Base-by-base conservation (phyloP, 2,329 filamentous ascomycete species). In the Fusarium guadeloupense region DNA sequence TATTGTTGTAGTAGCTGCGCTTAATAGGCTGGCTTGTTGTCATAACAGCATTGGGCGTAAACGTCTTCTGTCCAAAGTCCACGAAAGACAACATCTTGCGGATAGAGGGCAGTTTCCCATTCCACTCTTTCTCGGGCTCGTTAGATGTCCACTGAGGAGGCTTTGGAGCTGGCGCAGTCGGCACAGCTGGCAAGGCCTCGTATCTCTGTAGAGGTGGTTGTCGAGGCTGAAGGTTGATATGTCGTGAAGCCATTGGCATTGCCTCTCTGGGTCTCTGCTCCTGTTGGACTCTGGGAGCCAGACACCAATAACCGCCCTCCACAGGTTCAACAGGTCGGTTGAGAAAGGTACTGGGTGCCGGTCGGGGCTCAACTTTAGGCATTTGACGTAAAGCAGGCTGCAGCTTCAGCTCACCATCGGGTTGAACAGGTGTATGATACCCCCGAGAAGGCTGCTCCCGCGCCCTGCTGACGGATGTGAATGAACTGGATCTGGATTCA, bases 41-140 rank as follows among this genome's bases (percentile, higher is more conserved):
- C 12, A 49, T 41, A n/a, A n/a, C 16, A 9, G 14, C 14, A 2
- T 17, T 16, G 7, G 45, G 6, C 5, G 26, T 16, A 26, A 35
- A 14, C 1, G 3, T 17, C 28, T 33, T 28, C 20, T 25, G 43
- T 3, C 17, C 25, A n/a, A 34, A 39, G 23, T 33, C 44, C 6
- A 45, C 23, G 8, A 44, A 49, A 10, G 51, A 51, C 30, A 65
- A 49, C 47, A 64, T 51, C 23, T 65, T 51, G 6, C 46, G 61
- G 19, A 64, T 62, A 2, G 61, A 44, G 8, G 61, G 61, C 1
- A 64, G 40, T 5, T 26, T 48, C 23, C 53, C 39, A 9, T 38
- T 23, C 21, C 46, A 59, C 10, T 52, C 20, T 6, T 10, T 12
- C 9, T 31, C 28, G 6, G 21, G 14, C 17, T 34, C 61, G n/a